Evolutionary conservation across 1,284 basidiomycete genomes (phyloP), one percentile per base, ranked within the genome.

Genomic region (Acaromyces ingoldii): DNA sequence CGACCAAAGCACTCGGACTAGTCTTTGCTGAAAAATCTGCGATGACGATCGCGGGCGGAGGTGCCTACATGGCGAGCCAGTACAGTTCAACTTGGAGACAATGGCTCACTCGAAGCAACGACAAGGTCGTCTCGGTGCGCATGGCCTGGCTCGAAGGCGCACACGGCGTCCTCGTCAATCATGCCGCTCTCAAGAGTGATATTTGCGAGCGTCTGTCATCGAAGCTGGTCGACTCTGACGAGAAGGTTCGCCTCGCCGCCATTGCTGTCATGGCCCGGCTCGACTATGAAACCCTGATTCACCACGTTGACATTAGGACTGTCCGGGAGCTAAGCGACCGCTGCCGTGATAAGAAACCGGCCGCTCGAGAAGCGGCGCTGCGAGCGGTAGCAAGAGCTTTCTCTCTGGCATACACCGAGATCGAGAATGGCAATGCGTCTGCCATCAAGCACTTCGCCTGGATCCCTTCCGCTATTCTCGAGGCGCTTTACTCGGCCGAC

Each of bases 231-330:
- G 95, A 99, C 72, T 84, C 88, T 0, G 95, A 98, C 61, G 95
- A 98, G 62, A 88, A 85, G 65, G 86, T 98, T 24, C 83, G 95
- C 29, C 83, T 86, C 1, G 86, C 89, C 0, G 84, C 85, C 0
- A 92, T 90, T 79, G 85, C 83, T 69, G 77, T 89, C 6, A 88
- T 92, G 61, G 84, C 85, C 1, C 82, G 85, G 52, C 78, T 97
- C 25, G 91, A 96, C 73, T 96, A 91, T 70, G 92, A 97, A 76
- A 88, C 86, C 0, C 86, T 85, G 0, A 73, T 91, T 34, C 91
- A 95, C 69, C 84, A 90, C 67, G 83, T 96, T 25, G 83, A 84
- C 11, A 80, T 81, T 51, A 70, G 74, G 0, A 83, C 86, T 43
- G 77, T 97, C 34, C 79, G 81, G 17, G 79, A 78, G 4, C 77